phyloP scores from a whole-genome alignment of 73 alveolate genomes.

The Diophrys appendiculata region DNA sequence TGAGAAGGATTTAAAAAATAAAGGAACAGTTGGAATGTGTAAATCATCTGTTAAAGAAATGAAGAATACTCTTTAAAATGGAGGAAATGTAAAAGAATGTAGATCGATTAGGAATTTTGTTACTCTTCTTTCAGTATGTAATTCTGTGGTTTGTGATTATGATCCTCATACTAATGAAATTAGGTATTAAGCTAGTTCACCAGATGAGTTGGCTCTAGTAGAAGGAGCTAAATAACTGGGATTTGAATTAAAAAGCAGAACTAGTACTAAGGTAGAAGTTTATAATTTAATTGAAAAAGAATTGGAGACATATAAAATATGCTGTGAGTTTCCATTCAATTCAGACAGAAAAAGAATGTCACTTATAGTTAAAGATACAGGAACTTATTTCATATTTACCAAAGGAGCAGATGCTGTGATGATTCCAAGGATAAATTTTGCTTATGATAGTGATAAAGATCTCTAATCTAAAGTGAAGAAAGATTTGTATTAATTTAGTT shows the following conservation, averaged over 20 bases:
- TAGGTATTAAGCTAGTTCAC: conserved; percentile 84
- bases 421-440: conserved; percentile 55
- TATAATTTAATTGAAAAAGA: conserved; percentile 40
- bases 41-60: conserved; percentile 2
- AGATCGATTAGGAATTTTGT: conserved; percentile 38
- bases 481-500: conserved; percentile 19
- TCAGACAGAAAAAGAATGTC: conserved; percentile 80
- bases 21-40: conserved; percentile 58
- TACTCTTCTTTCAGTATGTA: conserved; percentile 65
- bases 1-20: conserved; percentile 48
- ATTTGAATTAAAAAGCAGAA: conserved; percentile 63
- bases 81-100: background rate
- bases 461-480: conserved; percentile 6
- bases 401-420: conserved; percentile 96
- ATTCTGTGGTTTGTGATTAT: conserved; percentile 74
- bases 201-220: conserved; percentile 96
- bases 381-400: conserved; percentile 61
- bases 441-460: conserved; percentile 6
- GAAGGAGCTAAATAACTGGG: conserved; percentile 89
- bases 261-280: conserved; percentile 57
- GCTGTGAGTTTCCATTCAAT: conserved; percentile 73
- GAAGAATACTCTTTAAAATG: conserved; percentile 2
- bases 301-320: conserved; percentile 29
- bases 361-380: conserved; percentile 64
- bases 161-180: conserved; percentile 71